These are phyloP conservation scores for Kwoniella dendrophila DNA, from an alignment of 768 basidiomycete species.

Conservation along the genomic window DNA sequence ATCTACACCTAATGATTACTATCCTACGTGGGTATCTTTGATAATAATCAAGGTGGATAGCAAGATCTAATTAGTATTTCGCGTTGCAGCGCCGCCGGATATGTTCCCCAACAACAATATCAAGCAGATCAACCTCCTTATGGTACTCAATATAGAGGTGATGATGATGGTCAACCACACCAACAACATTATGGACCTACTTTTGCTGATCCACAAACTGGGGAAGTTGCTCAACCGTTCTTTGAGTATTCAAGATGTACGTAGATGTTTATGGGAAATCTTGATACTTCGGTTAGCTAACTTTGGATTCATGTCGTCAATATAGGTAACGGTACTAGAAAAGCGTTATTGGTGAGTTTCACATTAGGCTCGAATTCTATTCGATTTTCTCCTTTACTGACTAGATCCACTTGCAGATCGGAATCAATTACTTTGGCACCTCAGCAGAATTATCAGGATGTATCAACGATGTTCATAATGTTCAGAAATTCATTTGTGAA, in stretches of 20 bases:
- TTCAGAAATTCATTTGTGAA: slow-evolving; percentile 65
- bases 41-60: background rate
- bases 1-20: slow-evolving; percentile 32
- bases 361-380: background rate
- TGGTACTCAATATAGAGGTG: slow-evolving; percentile 61
- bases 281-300: background rate
- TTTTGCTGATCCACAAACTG: slow-evolving; percentile 18
- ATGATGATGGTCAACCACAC: slow-evolving; percentile 51
- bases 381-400: background rate
- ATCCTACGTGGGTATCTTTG: slow-evolving; percentile 30
- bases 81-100: slow-evolving; percentile 3
- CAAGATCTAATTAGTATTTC: background rate
- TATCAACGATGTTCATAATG: slow-evolving; percentile 85
- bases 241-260: slow-evolving; percentile 84
- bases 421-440: slow-evolving; percentile 75
- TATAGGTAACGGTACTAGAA: slow-evolving; percentile 68
- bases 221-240: slow-evolving; percentile 50
- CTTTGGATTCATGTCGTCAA: background rate
- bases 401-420: slow-evolving; percentile 63
- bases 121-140: slow-evolving; percentile 46
- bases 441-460: slow-evolving; percentile 73
- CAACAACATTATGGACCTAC: slow-evolving; percentile 21
- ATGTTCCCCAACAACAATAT: slow-evolving; percentile 27
- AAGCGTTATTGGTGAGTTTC: slow-evolving; percentile 75
- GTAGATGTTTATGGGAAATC: background rate